Percentiles rank a stretch among this genome's conserved stretches.
These are phyloP conservation scores for Fusarium mexicanum DNA, from an alignment of 2,329 filamentous ascomycete species.

Conservation along the genomic window DNA sequence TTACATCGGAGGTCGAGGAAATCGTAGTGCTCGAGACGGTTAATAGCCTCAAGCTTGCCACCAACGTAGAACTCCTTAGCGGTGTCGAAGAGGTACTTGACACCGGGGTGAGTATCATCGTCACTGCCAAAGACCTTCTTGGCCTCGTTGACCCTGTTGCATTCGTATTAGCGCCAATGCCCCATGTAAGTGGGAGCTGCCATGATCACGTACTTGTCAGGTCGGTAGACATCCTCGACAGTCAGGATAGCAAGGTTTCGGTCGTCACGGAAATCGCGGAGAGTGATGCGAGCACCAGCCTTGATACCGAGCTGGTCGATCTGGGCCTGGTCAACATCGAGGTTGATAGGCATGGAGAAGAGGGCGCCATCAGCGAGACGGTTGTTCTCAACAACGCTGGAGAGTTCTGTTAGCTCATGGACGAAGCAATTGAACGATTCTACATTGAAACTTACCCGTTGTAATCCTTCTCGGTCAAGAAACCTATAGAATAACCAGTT, in stretches of 20 bases:
- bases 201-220: slow-evolving; percentile 80
- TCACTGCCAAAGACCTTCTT: slow-evolving; percentile 93
- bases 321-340: slow-evolving; percentile 80
- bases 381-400: slow-evolving; percentile 86
- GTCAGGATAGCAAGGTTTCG: slow-evolving; percentile 95
- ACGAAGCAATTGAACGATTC: not conserved
- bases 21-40: slow-evolving; percentile 97
- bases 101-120: slow-evolving; percentile 88
- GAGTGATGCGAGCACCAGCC: slow-evolving; percentile 82
- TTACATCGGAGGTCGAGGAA: slow-evolving; percentile 94
- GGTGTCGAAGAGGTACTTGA: slow-evolving; percentile 86
- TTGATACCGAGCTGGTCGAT: slow-evolving; percentile 81
- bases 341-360: slow-evolving; percentile 96
- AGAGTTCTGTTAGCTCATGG: slow-evolving; percentile 41
- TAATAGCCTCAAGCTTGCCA: slow-evolving; percentile 94
- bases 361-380: slow-evolving; percentile 89
- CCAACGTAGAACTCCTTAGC: slow-evolving; percentile 92
- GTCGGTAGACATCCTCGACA: slow-evolving; percentile 93
- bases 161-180: slow-evolving; percentile 30
- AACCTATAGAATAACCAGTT: slow-evolving; percentile 66
- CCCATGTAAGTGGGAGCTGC: not conserved
- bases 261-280: slow-evolving; percentile 96
- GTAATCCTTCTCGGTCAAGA: slow-evolving; percentile 98
- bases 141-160: slow-evolving; percentile 80
- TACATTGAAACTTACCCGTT: slow-evolving; percentile 71